Evolutionary conservation across 345 rosid species (phyloP).

Genomic region (Ceriops zippeliana): DNA sequence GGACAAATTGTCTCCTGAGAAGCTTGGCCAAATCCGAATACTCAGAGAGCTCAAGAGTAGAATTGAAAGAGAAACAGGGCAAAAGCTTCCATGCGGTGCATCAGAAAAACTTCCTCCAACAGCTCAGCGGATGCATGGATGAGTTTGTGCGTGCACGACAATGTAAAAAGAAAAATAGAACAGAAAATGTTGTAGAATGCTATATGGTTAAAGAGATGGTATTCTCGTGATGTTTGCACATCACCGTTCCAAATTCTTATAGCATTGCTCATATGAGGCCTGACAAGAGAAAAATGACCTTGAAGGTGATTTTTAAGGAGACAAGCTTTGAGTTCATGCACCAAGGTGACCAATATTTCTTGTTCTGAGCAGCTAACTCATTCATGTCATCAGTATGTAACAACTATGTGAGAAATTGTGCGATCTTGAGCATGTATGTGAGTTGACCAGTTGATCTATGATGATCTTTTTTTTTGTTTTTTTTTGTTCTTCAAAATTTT

Average conservation of each 20-base stretch:
- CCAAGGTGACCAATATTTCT: too few species aligned
- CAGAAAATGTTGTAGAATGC: too few species aligned
- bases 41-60: slow-evolving; percentile 66
- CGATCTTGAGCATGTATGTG: too few species aligned
- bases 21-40: slow-evolving; percentile 68
- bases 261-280: neutral
- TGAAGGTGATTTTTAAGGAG: too few species aligned
- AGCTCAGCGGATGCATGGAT: slow-evolving; percentile 43
- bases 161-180: neutral
- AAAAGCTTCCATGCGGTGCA: slow-evolving; percentile 63
- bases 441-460: too few species aligned
- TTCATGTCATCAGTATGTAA: too few species aligned
- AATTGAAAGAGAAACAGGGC: slow-evolving; percentile 65
- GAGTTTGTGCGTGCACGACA: neutral
- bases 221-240: neutral
- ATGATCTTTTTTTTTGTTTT: too few species aligned
- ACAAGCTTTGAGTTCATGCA: too few species aligned
- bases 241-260: neutral
- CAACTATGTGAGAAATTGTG: too few species aligned
- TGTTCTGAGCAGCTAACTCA: too few species aligned
- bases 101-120: slow-evolving; percentile 72
- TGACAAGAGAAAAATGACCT: too few species aligned
- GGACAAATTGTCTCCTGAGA: slow-evolving; percentile 80
- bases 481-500: too few species aligned
- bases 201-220: neutral